Percentiles rank a stretch among this genome's conserved stretches.
Conservation (phyloP, 1,284 basidiomycete genomes). For the Ustilago esculenta region DNA sequence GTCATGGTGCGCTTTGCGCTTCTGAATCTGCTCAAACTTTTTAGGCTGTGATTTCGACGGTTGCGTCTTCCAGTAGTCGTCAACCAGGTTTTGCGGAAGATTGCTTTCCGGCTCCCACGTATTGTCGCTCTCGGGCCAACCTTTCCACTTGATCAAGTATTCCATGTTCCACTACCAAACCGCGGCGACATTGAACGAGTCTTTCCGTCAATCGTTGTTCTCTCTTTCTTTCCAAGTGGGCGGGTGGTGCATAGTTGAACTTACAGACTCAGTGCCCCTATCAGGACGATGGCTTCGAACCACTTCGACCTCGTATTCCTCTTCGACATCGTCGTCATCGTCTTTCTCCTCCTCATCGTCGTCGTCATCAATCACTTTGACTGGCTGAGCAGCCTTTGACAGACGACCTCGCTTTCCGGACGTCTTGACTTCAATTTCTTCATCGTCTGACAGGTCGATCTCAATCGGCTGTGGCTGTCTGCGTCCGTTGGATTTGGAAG, state of each 20-base stretch:
- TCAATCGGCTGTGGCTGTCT: constrained; percentile 1
- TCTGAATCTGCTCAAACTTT: constrained; percentile 26
- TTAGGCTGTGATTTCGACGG: constrained; percentile 43
- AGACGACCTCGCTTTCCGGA: neutral
- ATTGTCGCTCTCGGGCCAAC: constrained; percentile 35
- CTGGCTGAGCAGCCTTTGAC: constrained; percentile 11
- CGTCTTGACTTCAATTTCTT: constrained; percentile 14
- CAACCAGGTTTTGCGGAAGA: constrained; percentile 9
- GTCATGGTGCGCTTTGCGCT: constrained; percentile 13
- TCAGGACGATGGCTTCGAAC: constrained; percentile 24
- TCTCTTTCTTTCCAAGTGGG: too few relatives aligned
- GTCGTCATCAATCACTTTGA: constrained; percentile 10
- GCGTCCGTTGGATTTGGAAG: constrained; percentile 23
- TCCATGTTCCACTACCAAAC: constrained; percentile 34
- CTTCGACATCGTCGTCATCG: constrained; percentile 21
- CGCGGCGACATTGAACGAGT: too few relatives aligned
- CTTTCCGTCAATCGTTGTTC: too few relatives aligned
- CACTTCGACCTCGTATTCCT: constrained; percentile 48
- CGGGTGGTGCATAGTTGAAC: too few relatives aligned
- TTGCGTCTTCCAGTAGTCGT: constrained; percentile 47
- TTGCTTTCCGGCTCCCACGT: constrained; percentile 54
- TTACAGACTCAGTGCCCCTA: constrained; percentile 21
- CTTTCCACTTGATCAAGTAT: constrained; percentile 54
- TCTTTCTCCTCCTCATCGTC: constrained; percentile 29
- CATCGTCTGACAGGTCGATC: constrained; percentile 26